Evolutionary conservation across 768 basidiomycete species (phyloP), one percentile per base, ranked within the genome.

Genomic region (Lenzites betulinus): DNA sequence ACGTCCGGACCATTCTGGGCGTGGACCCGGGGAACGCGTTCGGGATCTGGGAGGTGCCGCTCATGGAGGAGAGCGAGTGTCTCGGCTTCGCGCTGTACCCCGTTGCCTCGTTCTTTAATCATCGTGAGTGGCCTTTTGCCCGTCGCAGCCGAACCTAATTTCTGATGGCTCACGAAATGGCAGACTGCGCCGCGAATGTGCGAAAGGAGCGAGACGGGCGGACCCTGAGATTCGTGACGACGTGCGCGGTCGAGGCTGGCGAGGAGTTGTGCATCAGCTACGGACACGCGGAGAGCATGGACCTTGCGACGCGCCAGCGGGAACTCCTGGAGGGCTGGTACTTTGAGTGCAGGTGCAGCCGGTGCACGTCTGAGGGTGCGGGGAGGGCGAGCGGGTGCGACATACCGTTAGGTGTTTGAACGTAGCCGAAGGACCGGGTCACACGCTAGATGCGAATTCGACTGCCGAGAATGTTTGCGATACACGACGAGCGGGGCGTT

Each of bases 11-110:
- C 1, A 72, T 86, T 11, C 73, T 88, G 18, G 78, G 78, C 16
- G 79, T 87, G 13, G 86, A 88, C 60, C 79, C 81, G 23, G 86
- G 87, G 22, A 89, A 89, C 62, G 79, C 84, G 8, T 89, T 89
- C 60, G 88, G 87, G 16, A 80, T 89, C 47, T 89, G 84, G 83
- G 85, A 88, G 60, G 68, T 59, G 44, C 80, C 69, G 73, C 76
- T 71, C 30, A 71, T 71, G 56, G 73, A 74, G 60, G 77, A 76
- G 20, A 80, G 74, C 44, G 70, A 71, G 84, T 87, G 86, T 68
- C 50, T 88, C 20, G 87, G 87, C 23, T 89, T 84, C 81, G 84
- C 80, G 5, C 76, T 87, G 62, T 88, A 84, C 71, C 70, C 80
- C 7, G 79, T 78, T 50, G 85, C 80, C 0, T 86, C 86, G 20